phyloP scores from a whole-genome alignment of 106 monocot genomes.

The Dendrobium officinale region DNA sequence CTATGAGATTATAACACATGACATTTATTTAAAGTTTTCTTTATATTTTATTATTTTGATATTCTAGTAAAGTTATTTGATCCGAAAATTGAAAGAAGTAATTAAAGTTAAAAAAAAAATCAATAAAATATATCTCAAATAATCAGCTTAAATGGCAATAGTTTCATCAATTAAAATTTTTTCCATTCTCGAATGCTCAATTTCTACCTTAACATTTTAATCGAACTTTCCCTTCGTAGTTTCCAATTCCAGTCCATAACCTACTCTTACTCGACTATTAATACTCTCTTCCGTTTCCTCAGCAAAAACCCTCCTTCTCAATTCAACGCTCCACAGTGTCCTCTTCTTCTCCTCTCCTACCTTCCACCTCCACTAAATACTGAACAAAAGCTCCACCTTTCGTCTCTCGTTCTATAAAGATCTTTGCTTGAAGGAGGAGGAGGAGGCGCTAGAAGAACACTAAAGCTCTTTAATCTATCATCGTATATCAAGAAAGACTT shows the following conservation, averaged over 20 bases:
- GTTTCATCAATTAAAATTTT: neutral
- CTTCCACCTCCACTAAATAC: neutral
- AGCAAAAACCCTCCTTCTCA: constrained; percentile 2
- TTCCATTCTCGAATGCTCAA: neutral
- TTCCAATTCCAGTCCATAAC: neutral
- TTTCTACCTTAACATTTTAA: neutral
- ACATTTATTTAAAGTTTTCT: no score
- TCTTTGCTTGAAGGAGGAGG: neutral
- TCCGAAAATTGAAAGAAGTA: no score
- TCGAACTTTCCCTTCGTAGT: neutral
- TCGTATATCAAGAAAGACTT: neutral
- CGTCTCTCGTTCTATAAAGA: neutral
- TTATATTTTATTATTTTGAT: no score
- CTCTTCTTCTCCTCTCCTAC: neutral
- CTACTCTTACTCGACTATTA: neutral
- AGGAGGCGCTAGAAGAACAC: neutral
- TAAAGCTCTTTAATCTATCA: neutral
- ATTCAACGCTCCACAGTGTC: constrained; percentile 3
- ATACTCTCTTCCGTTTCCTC: constrained; percentile 2
- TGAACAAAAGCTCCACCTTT: neutral
- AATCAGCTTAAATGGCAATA: neutral
- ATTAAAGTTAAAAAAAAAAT: no score
- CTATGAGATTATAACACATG: no score
- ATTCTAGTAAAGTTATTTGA: no score
- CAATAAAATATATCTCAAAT: neutral